phyloP scores from a whole-genome alignment of 805 yeast species.

The Candida glaebosa region DNA sequence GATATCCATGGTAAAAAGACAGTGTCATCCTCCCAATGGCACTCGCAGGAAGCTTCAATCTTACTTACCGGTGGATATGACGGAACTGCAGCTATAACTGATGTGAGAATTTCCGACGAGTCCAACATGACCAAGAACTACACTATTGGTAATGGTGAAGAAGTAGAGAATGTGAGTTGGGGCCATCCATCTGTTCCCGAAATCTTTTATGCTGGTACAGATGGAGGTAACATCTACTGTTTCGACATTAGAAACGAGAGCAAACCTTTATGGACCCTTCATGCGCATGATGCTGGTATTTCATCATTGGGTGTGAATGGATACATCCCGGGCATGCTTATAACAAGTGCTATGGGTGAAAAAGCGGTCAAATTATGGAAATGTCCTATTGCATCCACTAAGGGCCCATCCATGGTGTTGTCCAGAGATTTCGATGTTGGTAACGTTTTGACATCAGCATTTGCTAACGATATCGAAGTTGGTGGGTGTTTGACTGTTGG shows the following conservation, averaged over 20 bases:
- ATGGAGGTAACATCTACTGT: constrained; percentile 82
- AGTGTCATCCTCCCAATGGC: constrained; percentile 89
- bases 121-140: constrained; percentile 59
- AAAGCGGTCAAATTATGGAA: constrained; percentile 87
- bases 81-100: constrained; percentile 73
- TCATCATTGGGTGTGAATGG: constrained; percentile 72
- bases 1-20: constrained; percentile 71
- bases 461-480: constrained; percentile 84
- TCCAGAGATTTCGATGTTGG: constrained; percentile 94
- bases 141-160: constrained; percentile 65
- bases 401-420: constrained; percentile 79
- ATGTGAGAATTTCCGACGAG: constrained; percentile 73
- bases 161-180: constrained; percentile 82
- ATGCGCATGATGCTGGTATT: constrained; percentile 95
- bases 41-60: constrained; percentile 57
- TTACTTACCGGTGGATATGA: constrained; percentile 93
- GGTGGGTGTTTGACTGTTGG: constrained; percentile 83
- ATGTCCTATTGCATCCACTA: constrained; percentile 33
- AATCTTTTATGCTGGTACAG: constrained; percentile 83
- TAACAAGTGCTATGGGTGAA: constrained; percentile 91
- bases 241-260: constrained; percentile 74
- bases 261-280: constrained; percentile 87
- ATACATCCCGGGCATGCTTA: constrained; percentile 66
- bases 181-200: constrained; percentile 44
- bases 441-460: constrained; percentile 76